These are phyloP conservation scores for Trichophyton rubrum DNA, from an alignment of 2,329 filamentous ascomycete species.

Conservation along the genomic window DNA sequence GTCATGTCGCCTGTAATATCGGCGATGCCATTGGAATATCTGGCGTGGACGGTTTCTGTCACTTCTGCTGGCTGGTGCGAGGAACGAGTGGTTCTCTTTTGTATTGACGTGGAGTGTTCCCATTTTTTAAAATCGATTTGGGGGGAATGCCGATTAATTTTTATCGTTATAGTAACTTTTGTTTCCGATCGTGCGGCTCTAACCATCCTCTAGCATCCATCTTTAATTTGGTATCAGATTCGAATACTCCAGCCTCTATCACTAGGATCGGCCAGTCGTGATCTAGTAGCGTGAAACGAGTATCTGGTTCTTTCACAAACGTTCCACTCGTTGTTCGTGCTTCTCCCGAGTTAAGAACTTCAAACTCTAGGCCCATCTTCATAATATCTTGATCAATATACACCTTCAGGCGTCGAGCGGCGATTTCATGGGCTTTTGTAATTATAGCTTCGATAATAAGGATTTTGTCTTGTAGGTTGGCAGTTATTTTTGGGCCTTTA, in stretches of 20 bases:
- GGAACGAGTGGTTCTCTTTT: background rate
- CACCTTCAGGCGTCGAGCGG: background rate
- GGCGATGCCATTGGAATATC: background rate
- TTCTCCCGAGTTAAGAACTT: background rate
- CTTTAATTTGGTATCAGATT: background rate
- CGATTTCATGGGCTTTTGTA: background rate
- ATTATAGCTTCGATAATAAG: background rate
- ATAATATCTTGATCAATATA: background rate
- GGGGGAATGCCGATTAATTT: background rate
- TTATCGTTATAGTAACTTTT: conserved; percentile 4
- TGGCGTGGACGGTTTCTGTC: background rate
- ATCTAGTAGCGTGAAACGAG: background rate
- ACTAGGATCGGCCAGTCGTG: background rate
- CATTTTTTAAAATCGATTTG: background rate
- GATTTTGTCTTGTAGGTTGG: background rate
- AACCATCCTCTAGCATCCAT: conserved; percentile 5
- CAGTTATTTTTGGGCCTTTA: background rate
- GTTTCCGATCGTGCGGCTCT: background rate
- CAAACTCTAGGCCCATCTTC: background rate
- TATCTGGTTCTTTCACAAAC: background rate
- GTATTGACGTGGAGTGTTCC: background rate
- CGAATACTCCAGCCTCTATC: background rate
- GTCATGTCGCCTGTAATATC: background rate
- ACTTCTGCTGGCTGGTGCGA: background rate
- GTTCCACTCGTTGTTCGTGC: background rate